Base-by-base conservation (phyloP, 2,329 filamentous ascomycete species). In the Claviceps citrina region DNA sequence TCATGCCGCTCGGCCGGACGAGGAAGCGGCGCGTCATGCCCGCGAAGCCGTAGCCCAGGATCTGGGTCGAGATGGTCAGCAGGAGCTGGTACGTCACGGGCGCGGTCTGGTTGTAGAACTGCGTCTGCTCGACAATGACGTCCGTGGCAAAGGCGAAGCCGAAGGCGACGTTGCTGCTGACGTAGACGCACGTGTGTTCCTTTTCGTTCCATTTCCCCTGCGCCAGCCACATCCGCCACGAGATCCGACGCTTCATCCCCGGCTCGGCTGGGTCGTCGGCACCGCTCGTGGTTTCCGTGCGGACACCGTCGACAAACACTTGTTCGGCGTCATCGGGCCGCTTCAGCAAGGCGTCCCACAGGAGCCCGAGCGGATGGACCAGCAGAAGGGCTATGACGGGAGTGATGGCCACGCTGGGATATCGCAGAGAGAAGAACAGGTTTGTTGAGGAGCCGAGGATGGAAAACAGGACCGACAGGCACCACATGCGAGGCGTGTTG, bases 141-240 rank as follows among this genome's bases (percentile, higher is more conserved):
- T 91, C 84, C 22, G 84, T 91, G 7, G 84, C 84, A 60, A 91
- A 91, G 20, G 84, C 84, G 59, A 91, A 91, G 2, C 84, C 84
- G 55, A 91, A 91, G 16, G 84, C 85, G 31, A 91, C 83, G 54
- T 91, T 91, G 61, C 83, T 89, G 65, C 81, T 85, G 50, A 91
- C 84, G 51, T 91, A 91, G 38, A 91, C 83, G 54, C 84, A 91
- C 31, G 80, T 83, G 57, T 91, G 84, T 56, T 91, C 84, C 56
- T 91, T 91, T 54, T 86, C 79, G 54, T 91, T 91, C 84, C 84
- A 91, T 27, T 65, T 69, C 3, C 84, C 84, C 58, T 89, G 84
- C 1, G 76, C 78, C 22, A 89, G 65, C 83, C 84, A 91, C 27
- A 81, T 64, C 35, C 82, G 74, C 43, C 78, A 54, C 4, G 69